These are phyloP conservation scores for Aegle marmelos DNA, from an alignment of 345 rosid genomes.

Conservation along the genomic window DNA sequence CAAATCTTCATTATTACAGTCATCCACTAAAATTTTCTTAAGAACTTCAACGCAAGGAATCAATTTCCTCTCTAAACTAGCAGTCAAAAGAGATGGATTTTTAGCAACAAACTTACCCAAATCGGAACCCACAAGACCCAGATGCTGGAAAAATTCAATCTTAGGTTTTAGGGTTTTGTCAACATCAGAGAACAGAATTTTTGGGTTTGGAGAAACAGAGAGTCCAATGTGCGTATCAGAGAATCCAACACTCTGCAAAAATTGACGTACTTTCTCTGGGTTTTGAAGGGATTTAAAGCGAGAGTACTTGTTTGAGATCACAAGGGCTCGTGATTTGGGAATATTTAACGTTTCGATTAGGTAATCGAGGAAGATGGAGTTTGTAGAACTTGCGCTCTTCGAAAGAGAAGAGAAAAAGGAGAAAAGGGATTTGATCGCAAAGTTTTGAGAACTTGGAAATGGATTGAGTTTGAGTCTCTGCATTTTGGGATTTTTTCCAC, in stretches of 20 bases:
- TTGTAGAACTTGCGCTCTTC: background rate
- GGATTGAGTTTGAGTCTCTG: background rate
- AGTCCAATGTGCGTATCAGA: constrained; percentile 21
- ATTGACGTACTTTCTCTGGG: constrained; percentile 3
- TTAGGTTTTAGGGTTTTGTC: constrained; percentile 30
- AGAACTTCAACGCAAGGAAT: constrained; percentile 22
- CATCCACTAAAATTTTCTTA: constrained; percentile 18
- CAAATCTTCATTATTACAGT: constrained; percentile 17
- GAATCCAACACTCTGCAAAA: constrained; percentile 20
- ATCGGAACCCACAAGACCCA: constrained; percentile 3
- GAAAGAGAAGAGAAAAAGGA: constrained; percentile 14
- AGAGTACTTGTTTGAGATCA: constrained; percentile 8
- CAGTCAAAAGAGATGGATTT: constrained; percentile 7
- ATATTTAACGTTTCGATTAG: constrained; percentile 5
- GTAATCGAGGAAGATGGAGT: background rate
- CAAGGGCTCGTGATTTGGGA: constrained; percentile 6
- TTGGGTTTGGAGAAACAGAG: constrained; percentile 11
- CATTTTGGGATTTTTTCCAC: constrained; percentile 1
- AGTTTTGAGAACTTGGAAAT: background rate
- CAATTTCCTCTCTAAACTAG: constrained; percentile 27
- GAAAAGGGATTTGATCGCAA: background rate
- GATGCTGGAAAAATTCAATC: constrained; percentile 24
- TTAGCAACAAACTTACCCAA: constrained; percentile 27
- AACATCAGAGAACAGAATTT: constrained; percentile 21
- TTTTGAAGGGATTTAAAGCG: constrained; percentile 18